Evolutionary conservation across 2,329 filamentous ascomycete species (phyloP).

Genomic region (Microdochium trichocladiopsis): DNA sequence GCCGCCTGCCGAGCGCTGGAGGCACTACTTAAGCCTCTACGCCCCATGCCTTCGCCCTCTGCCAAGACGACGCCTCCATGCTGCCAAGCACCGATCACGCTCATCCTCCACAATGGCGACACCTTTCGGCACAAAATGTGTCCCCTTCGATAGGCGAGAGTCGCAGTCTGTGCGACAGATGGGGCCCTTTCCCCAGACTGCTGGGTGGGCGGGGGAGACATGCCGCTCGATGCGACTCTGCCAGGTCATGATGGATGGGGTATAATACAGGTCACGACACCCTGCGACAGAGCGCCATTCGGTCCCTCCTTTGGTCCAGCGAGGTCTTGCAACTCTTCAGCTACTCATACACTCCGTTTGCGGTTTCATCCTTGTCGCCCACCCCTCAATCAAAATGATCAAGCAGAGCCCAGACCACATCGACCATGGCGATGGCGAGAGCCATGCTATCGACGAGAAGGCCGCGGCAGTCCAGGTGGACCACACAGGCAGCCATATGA

Average conservation of each 20-base stretch:
- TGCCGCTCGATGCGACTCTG: too few relatives aligned
- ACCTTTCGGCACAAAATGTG: not conserved
- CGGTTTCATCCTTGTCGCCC: not conserved
- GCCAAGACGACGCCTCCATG: not conserved
- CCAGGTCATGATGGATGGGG: too few relatives aligned
- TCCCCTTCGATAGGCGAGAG: not conserved
- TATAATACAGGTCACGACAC: too few relatives aligned
- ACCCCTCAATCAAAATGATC: not conserved
- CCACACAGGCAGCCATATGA: constrained; percentile 22
- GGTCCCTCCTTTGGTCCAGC: too few relatives aligned
- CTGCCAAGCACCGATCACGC: not conserved
- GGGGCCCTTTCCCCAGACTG: too few relatives aligned
- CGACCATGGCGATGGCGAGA: not conserved
- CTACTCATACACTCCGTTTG: not conserved
- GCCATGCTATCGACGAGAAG: not conserved
- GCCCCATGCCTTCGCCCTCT: not conserved
- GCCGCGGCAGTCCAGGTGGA: constrained; percentile 12
- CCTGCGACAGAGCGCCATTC: too few relatives aligned
- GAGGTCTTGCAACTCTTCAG: not conserved
- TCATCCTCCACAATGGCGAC: not conserved
- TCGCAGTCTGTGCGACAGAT: too few relatives aligned
- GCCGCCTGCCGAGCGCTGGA: not conserved
- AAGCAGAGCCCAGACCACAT: not conserved
- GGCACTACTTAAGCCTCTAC: not conserved
- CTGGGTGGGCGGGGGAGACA: too few relatives aligned